Evolutionary conservation across 108 stramenopile species (phyloP), one percentile per base, ranked within the genome.

Genomic region (Fragilaria crotonensis): DNA sequence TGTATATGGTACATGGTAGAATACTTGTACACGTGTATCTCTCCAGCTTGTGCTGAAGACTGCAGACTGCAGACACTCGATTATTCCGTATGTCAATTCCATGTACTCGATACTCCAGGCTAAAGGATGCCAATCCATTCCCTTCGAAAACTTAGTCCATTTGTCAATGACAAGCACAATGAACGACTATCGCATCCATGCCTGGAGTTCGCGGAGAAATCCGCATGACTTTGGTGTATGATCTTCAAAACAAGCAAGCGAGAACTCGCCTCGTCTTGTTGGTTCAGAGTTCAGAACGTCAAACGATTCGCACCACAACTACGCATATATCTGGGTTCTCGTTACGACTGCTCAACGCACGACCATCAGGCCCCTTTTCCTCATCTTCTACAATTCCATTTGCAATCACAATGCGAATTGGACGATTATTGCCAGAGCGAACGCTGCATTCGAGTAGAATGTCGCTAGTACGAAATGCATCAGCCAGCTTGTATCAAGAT

Each of bases 351-450:
- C 55, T n/a, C 84, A 86, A 45, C 89, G 89, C 52, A 57, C 76
- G 18, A 69, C 85, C 0, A 95, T n/a, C n/a, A n/a, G n/a, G n/a
- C n/a, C 95, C 0, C 94, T 90, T 23, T 90, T 88, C 64, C 78
- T 97, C 25, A 84, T 97, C 23, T 97, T 97, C 76, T 94, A 91
- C 57, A 97, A 96, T 67, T 92, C 92, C 26, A 94, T n/a, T 97
- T 65, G 92, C 80, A 1, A 86, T 71, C 29, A 94, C 94, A 9
- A 66, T 83, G 30, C 84, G 97, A 30, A 84, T 97, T 25, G 91
- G 85, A 23, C 70, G 96, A 27, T 73, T 84, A 25, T 56, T 97
- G 18, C 81, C 88, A 18, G 89, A 79, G 29, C 73, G 85, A 25
- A 84, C 83, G 60, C 75, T 97, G 36, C 97, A 97, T 62, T 89